Evolutionary conservation across 148 eudicot genomes (phyloP).

Genomic region (Heliosperma pusillum): DNA sequence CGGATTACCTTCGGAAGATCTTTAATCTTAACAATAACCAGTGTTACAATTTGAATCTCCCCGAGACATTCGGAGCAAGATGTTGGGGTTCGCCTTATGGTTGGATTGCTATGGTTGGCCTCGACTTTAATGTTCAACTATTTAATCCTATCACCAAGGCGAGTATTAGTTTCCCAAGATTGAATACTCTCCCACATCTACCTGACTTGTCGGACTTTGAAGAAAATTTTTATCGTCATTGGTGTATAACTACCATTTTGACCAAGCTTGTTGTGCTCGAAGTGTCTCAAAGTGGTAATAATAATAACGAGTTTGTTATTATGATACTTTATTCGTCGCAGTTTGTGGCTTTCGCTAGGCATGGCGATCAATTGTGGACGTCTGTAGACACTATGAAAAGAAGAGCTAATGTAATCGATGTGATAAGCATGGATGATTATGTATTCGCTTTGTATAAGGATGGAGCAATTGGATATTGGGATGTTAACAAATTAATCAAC

Average conservation of each 20-base stretch:
- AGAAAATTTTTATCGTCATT: neutral
- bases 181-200: neutral
- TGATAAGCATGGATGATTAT: neutral
- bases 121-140: neutral
- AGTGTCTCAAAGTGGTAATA: neutral
- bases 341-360: neutral
- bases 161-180: neutral
- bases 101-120: neutral
- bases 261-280: neutral
- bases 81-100: conserved; percentile 13
- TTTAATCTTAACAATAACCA: neutral
- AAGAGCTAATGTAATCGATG: too few relatives aligned
- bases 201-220: neutral
- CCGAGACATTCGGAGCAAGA: neutral
- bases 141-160: conserved; percentile 1
- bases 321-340: neutral
- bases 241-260: neutral
- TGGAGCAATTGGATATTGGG: conserved; percentile 4
- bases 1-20: neutral
- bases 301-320: neutral
- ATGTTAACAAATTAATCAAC: neutral
- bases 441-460: neutral
- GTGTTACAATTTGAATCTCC: neutral
- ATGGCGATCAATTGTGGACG: too few relatives aligned
- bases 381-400: too few relatives aligned